Percentiles rank a stretch among this genome's conserved stretches.
Evolutionary conservation across 495 filamentous ascomycete genomes (phyloP).

Genomic region (Neurospora sp.): DNA sequence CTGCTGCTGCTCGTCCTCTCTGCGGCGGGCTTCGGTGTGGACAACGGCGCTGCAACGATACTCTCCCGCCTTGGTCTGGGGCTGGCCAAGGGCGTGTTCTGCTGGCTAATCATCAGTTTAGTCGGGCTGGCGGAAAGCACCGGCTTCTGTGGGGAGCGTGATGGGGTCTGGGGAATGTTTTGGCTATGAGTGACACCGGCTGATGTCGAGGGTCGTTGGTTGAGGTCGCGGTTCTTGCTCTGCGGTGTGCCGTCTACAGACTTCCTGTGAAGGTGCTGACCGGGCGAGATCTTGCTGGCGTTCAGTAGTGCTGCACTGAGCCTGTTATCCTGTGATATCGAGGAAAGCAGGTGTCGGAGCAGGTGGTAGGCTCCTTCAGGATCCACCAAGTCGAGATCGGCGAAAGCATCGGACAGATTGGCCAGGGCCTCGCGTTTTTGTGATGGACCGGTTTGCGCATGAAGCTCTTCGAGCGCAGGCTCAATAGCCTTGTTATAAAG

Average conservation of each 20-base stretch:
- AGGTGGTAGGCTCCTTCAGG: slow-evolving; percentile 86
- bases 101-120: slow-evolving; percentile 67
- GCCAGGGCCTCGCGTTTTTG: slow-evolving; percentile 73
- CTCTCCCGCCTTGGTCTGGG: slow-evolving; percentile 61
- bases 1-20: not conserved
- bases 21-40: not conserved
- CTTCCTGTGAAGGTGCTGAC: slow-evolving; percentile 6
- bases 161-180: not conserved
- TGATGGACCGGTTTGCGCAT: slow-evolving; percentile 65
- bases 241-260: slow-evolving; percentile 25
- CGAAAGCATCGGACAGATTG: slow-evolving; percentile 72
- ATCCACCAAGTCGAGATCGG: slow-evolving; percentile 71
- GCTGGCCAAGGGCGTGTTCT: slow-evolving; percentile 75
- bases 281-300: slow-evolving; percentile 1
- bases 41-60: slow-evolving; percentile 18
- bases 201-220: not conserved
- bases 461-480: slow-evolving; percentile 68
- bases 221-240: slow-evolving; percentile 15
- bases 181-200: not conserved
- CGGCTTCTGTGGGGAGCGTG: not conserved
- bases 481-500: slow-evolving; percentile 73
- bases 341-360: slow-evolving; percentile 52
- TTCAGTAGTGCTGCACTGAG: slow-evolving; percentile 28
- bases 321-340: slow-evolving; percentile 32
- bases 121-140: slow-evolving; percentile 23